Base-by-base conservation (phyloP, 2,329 filamentous ascomycete species). In the Balansia obtecta region DNA sequence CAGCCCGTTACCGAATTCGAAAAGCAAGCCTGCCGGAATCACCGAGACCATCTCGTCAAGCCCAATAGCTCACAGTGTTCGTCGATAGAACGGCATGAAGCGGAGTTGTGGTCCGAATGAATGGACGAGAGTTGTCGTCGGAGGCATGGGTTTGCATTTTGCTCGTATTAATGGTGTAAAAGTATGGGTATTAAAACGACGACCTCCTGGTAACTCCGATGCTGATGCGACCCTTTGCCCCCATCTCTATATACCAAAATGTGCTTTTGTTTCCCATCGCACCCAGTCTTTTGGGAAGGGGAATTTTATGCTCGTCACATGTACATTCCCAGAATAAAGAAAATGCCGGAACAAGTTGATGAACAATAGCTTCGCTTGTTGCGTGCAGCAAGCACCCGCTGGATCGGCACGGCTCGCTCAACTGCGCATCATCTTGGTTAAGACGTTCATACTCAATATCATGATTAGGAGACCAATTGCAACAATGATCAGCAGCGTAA, bases 381-480 rank as follows among this genome's bases (percentile, higher is more conserved):
- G 2, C 13, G 42, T 45, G 42, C 42, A 15, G 6, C 42, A 30
- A 45, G 16, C 16, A 42, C 40, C 40, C 6, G 33, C 42, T 13
- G 16, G 42, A 12, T 13, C 15, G 20, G 20, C 22, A n/a, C 7
- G n/a, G 16, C 10, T 38, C 2, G 20, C 38, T 33, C 47, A 49
- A 42, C 51, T 50, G 58, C 57, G 61, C 54, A 67, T 71, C 63
- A 80, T 69, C 60, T 85, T 77, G 58, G 81, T 77, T 56, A 96
- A 71, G 51, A 95, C 76, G 58, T 83, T 79, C 64, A 96, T 93
- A 70, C 89, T 96, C 66, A 97, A 72, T 61, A 96, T 95, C 89
- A 97, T 97, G 62, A 96, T 86, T 55, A 98, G 73, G 67, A 97
- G 69, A 50, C 91, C 93, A 62, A 97, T 93, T 46, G 91, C 97